phyloP scores from a whole-genome alignment of 192 early-diverging fungal genomes.

The Gigaspora rosea region DNA sequence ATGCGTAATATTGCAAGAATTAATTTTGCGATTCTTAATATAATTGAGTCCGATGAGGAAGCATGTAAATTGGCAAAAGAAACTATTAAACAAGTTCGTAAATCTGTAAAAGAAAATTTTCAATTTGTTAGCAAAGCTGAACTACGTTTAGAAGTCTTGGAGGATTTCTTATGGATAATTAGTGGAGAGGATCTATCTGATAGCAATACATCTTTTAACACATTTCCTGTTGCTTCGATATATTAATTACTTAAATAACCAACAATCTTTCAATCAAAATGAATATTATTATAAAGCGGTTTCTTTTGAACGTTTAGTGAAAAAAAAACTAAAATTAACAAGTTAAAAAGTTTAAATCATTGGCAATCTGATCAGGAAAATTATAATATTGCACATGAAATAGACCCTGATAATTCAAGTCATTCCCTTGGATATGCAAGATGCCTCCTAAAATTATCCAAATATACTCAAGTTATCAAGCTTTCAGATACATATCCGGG shows the following conservation, averaged over 20 bases:
- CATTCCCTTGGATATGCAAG: neutral
- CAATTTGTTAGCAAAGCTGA: neutral
- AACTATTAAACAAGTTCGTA: neutral
- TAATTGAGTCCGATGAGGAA: neutral
- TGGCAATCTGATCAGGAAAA: too few species aligned
- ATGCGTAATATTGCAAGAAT: slow-evolving; percentile 1
- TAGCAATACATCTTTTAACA: neutral
- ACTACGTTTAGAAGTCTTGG: slow-evolving; percentile 2
- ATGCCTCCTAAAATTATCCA: slow-evolving; percentile 2
- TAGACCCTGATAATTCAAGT: neutral
- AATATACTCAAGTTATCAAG: slow-evolving; percentile 4
- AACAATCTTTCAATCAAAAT: too few species aligned
- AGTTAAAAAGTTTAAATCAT: too few species aligned
- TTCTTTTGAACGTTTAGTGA: too few species aligned
- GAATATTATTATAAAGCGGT: too few species aligned
- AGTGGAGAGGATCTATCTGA: neutral
- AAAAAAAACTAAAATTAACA: too few species aligned
- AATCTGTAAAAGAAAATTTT: neutral
- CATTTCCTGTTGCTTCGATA: neutral
- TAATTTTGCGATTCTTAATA: slow-evolving; percentile 3
- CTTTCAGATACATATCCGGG: neutral
- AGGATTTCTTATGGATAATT: slow-evolving; percentile 1
- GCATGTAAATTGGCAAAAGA: neutral
- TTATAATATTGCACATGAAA: too few species aligned
- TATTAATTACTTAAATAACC: too few species aligned